Evolutionary conservation across 2,329 filamentous ascomycete genomes (phyloP), one percentile per base, ranked within the genome.

Genomic region (Venturia nashicola): DNA sequence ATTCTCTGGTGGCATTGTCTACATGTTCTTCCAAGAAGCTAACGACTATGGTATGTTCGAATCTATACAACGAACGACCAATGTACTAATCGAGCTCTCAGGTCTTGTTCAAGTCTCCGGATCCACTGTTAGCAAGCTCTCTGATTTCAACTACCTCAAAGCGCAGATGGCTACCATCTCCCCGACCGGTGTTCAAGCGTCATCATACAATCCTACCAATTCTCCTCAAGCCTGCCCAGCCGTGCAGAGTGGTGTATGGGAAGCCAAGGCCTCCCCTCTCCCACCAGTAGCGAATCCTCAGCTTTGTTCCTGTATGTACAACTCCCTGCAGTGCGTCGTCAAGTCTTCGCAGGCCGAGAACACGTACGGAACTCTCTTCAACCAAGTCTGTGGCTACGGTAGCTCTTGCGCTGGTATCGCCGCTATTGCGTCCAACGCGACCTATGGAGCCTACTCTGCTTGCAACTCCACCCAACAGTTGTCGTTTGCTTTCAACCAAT

Each of bases 1-100:
- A 72, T 94, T 94, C 85, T 95, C 90, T 64, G 94, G 94, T 70
- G 94, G 93, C 77, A 96, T 99, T 69, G 91, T 97, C 74, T 99
- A 97, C 84, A 96, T 96, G 91, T 99, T 94, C 81, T 93, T 91
- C 80, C 83, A 96, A 80, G 92, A 96, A 76, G 79, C 75, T 66
- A 97, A 97, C 80, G 80, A 97, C 74, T 99, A 90, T 72, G 94
- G 89, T 83, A 77, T 69, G 80, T 71, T 60, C 42, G 23, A 48
- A 43, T 20, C 51, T 39, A 55, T 11, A 44, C 48, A 61, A 55
- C 40, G 12, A 54, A 9, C 4, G 14, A n/a, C 43, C 59, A 67
- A 66, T 65, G 69, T 61, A 67, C 54, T 65, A 65, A 39, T 44
- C 27, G n/a, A 27, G 2, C 44, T 59, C 70, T 68, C 66, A 82